Evolutionary conservation across 768 basidiomycete genomes (phyloP), one percentile per base, ranked within the genome.

Genomic region (Lepiota brunneoincarnata): DNA sequence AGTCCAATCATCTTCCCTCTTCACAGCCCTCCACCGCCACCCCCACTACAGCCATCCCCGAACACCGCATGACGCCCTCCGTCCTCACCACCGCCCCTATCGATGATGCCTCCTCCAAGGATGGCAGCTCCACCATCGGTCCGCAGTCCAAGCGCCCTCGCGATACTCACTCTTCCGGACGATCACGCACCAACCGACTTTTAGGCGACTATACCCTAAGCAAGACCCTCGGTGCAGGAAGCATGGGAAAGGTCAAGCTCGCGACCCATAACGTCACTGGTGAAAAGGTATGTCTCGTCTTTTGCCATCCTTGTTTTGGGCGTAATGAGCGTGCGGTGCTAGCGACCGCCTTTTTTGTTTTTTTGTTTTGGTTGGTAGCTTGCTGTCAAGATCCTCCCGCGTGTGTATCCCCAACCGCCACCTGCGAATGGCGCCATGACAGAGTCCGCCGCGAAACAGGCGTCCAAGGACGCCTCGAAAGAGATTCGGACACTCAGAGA

Each of bases 231-330:
- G 96, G 96, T 21, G 96, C 95, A 18, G 96, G 96, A 35, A 93
- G 91, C 68, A 99, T 99, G 96, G 96, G 96, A 60, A 98, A 98
- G 70, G 96, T 99, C 64, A 99, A 98, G 76, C 82, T 98, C 10
- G 96, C 93, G 2, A 87, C 87, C 17, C 92, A 95, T 69, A 89
- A 88, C 57, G 65, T 85, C 59, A 90, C 92, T 1, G 91, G 89
- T 23, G 95, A 98, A 72, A 96, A 95, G 85, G 96, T 95, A 62
- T 60, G 84, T 75, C 35, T 35, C 47, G 12, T 52, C 49, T 36
- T 56, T 49, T 49, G 21, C 14, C n/a, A n/a, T n/a, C n/a, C n/a
- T n/a, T n/a, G n/a, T 15, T 36, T 62, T 45, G 62, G 7, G 31
- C 11, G 31, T 10, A 9, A 9, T 31, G 31, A 9, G 7, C 31